Base-by-base conservation (phyloP, 78 protist species). In the Polysphondylium violaceum region DNA sequence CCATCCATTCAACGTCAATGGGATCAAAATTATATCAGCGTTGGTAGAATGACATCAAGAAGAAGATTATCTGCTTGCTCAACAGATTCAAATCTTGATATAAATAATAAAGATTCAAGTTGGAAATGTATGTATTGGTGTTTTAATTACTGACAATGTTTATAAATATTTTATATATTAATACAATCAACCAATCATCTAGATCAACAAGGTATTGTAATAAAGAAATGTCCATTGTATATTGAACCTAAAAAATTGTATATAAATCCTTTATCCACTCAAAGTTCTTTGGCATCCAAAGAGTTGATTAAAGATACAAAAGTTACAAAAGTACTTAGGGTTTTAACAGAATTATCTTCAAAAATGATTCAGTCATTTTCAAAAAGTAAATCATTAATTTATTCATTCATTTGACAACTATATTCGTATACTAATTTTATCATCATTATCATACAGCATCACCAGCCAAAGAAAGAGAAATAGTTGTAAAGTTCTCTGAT, bases 401-500 rank as follows among this genome's bases (percentile, higher is more conserved):
- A n/a, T 27, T 60, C 3, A 31, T 6, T 60, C 3, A 29, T 38
- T 35, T 8, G 23, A 8, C 23, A 23, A 33, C 6, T 33, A 40
- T 40, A 17, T 19, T 67, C 9, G 17, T 65, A 38, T 25, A n/a
- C 1, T 43, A 40, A 38, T 43, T 43, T 40, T 68, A 29, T 43
- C 29, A 1, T 68, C 21, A 16, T 43, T 8, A 25, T 68, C 16
- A 29, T 5, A 53, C 21, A 50, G 19, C 71, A 14, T 27, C 69
- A 38, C 71, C 76, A 19, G 77, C 35, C 14, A 74, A 69, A 44
- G 91, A 83, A 43, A 69, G 89, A 51, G 94, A 88, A 33, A 88
- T 88, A 17, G 77, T 78, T 35, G 94, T 88, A 29, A 88, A 58
- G 51, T 88, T 88, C 43, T 78, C 94, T 21, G 87, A 88, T 51